Conservation (phyloP, 2,329 filamentous ascomycete genomes). For the Penicillium sp. region DNA sequence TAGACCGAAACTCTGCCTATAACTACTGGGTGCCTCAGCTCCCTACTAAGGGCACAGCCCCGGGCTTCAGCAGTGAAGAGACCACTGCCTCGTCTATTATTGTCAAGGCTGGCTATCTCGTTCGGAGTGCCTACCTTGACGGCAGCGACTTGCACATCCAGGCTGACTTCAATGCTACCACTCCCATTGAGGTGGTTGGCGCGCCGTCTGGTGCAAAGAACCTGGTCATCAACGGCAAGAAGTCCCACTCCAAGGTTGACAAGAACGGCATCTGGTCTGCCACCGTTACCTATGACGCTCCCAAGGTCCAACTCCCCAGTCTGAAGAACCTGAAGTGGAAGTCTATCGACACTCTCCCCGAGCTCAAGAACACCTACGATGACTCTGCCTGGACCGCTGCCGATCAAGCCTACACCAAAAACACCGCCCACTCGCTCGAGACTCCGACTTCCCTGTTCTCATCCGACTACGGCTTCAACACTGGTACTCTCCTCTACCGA, state of each 20-base stretch:
- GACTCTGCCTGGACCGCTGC: slow-evolving; percentile 69
- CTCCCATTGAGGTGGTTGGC: slow-evolving; percentile 68
- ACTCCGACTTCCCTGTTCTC: slow-evolving; percentile 70
- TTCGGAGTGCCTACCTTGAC: slow-evolving; percentile 54
- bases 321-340: slow-evolving; percentile 67
- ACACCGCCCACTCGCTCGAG: slow-evolving; percentile 57
- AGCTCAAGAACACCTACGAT: slow-evolving; percentile 65
- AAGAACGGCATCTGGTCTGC: slow-evolving; percentile 54
- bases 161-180: slow-evolving; percentile 73
- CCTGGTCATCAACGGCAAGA: slow-evolving; percentile 64
- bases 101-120: slow-evolving; percentile 47
- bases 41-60: slow-evolving; percentile 26
- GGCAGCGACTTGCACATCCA: slow-evolving; percentile 62
- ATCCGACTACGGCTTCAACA: slow-evolving; percentile 73
- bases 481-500: slow-evolving; percentile 69
- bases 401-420: slow-evolving; percentile 60
- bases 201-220: slow-evolving; percentile 57
- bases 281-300: slow-evolving; percentile 54
- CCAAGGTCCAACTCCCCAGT: slow-evolving; percentile 58
- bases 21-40: slow-evolving; percentile 50
- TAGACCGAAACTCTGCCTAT: slow-evolving; percentile 55
- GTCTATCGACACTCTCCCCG: slow-evolving; percentile 70
- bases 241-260: slow-evolving; percentile 44
- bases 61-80: slow-evolving; percentile 35
- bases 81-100: slow-evolving; percentile 40